These are phyloP conservation scores for Wickerhamomyces bovis DNA, from an alignment of 805 yeast species.

Conservation along the genomic window DNA sequence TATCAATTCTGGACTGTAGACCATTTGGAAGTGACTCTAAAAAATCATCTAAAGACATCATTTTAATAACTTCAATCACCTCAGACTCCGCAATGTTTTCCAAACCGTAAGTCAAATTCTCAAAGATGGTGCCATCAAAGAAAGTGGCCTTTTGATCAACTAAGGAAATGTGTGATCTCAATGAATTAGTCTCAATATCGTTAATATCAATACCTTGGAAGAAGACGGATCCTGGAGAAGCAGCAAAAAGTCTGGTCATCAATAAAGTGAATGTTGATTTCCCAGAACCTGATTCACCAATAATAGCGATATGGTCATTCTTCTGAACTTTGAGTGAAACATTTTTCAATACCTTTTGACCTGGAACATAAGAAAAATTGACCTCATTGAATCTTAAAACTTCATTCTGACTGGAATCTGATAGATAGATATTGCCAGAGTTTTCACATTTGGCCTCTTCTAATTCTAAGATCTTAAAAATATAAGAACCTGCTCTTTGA, in stretches of 20 bases:
- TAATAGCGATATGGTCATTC: conserved; percentile 56
- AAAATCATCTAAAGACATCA: conserved; percentile 49
- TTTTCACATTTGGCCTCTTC: conserved; percentile 32
- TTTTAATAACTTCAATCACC: conserved; percentile 34
- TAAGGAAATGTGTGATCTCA: conserved; percentile 52
- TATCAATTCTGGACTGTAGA: conserved; percentile 52
- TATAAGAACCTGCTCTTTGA: conserved; percentile 58
- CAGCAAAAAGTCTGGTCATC: conserved; percentile 46
- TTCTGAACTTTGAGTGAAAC: conserved; percentile 37
- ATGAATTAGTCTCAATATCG: conserved; percentile 36
- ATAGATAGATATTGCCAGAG: conserved; percentile 25
- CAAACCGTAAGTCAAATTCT: conserved; percentile 64
- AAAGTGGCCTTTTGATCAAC: conserved; percentile 74
- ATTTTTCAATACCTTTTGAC: conserved; percentile 31
- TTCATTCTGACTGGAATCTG: conserved; percentile 2
- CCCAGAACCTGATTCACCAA: conserved; percentile 90
- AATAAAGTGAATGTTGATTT: conserved; percentile 71
- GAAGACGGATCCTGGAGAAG: conserved; percentile 32
- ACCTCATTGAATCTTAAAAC: conserved; percentile 40
- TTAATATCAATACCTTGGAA: conserved; percentile 45
- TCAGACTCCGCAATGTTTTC: conserved; percentile 28
- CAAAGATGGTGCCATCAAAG: conserved; percentile 66
- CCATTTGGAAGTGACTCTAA: conserved; percentile 50
- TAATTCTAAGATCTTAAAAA: conserved; percentile 36
- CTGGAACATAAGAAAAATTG: conserved; percentile 39